Base-by-base conservation (phyloP, 2,329 filamentous ascomycete genomes). In the Monosporascus sp. region DNA sequence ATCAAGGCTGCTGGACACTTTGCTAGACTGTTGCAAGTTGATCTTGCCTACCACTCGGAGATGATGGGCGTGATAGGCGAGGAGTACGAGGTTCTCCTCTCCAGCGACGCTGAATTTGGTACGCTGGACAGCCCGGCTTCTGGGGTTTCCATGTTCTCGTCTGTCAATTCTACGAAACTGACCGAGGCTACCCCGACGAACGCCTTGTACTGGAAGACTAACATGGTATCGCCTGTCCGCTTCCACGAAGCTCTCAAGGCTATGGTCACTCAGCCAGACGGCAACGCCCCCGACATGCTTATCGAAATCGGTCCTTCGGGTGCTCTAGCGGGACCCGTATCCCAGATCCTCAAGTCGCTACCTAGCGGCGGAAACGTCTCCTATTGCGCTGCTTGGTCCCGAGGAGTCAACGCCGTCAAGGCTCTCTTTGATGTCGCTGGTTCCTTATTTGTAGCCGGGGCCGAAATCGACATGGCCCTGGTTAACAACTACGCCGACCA, bases 201-300 rank as follows among this genome's bases (percentile, higher is more conserved):
- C 5, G 22, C 22, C 5, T 5, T 24, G 3, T 65, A 65, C 47
- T 65, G 62, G 63, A 54, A 53, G 22, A 46, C 24, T 0, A 65
- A 65, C 48, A 58, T 65, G 56, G 47, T 57, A 1, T 60, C 56
- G 0, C 62, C 61, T 0, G 63, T 65, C 2, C 54, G 24, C 46
- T 48, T 2, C 18, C 52, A 0, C 48, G 49, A 2, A 42, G 49
- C 6, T 46, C 42, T 3, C 31, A 49, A 2, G 22, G 22, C 22
- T 3, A 24, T 24, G 22, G 22, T 24, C 22, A n/a, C n/a, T n/a
- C n/a, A n/a, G n/a, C n/a, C n/a, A n/a, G n/a, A n/a, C n/a, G 22
- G 22, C 22, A 24, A 24, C 3, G 22, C n/a, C 3, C 22, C 22
- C 3, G 50, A 62, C 11, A 45, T 61, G 7, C 39, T 63, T 1